Conservation (phyloP, 176 grass and related monocot species). For the Oryza longistaminata region DNA sequence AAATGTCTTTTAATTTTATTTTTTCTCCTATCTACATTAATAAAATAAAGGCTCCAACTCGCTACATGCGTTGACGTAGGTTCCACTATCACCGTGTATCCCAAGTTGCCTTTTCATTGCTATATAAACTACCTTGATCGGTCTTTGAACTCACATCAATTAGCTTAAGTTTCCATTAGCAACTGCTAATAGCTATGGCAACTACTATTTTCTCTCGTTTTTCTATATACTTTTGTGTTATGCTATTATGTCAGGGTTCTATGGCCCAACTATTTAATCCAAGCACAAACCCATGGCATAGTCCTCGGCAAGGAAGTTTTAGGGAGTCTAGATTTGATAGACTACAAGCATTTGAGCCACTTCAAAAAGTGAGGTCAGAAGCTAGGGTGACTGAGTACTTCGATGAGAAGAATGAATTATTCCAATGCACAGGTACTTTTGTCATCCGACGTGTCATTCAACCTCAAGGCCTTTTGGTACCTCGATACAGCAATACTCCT, state of each 20-base stretch:
- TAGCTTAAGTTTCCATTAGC: background rate
- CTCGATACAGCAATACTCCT: background rate
- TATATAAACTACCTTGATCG: background rate
- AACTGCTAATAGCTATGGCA: background rate
- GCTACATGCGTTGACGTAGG: too few relatives aligned
- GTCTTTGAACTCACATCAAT: background rate
- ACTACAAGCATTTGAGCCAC: background rate
- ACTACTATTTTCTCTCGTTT: background rate
- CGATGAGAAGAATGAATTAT: slow-evolving; percentile 13
- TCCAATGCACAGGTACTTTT: slow-evolving; percentile 36
- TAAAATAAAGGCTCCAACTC: too few relatives aligned
- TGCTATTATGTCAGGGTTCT: background rate
- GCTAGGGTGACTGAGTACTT: background rate
- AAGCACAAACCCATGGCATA: background rate
- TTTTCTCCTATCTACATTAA: too few relatives aligned
- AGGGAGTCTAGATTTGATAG: background rate
- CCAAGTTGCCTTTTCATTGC: background rate
- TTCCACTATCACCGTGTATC: background rate
- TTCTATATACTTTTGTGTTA: background rate
- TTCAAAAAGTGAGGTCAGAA: background rate
- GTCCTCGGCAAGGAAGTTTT: background rate
- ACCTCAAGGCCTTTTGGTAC: background rate
- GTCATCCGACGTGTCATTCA: slow-evolving; percentile 5
- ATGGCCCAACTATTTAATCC: background rate
- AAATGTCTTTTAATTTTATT: too few relatives aligned